Evolutionary conservation across 1,139 yeast genomes (phyloP), one percentile per base, ranked within the genome.

Genomic region (Geotrichum klebahnii): DNA sequence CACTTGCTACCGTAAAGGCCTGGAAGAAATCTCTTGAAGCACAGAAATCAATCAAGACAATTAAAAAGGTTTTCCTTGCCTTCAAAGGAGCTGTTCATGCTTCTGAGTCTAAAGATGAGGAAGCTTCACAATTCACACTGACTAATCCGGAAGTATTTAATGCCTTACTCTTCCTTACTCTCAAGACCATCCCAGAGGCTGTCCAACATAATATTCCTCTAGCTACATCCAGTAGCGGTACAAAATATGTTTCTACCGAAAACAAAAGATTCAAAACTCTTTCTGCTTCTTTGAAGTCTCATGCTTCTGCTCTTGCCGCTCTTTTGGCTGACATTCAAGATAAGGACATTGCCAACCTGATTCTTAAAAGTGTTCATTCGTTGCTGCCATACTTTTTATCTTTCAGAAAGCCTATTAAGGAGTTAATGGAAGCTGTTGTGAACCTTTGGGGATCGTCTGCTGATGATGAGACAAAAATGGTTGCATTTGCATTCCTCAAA

Each of bases 1-100:
- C 92, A 14, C 54, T 71, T 41, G 73, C 73, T 35, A 68, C 84
- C 53, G 83, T 90, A 10, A 76, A 76, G 49, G 68, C 75, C 31
- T 92, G 97, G 97, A 75, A 76, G 49, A 70, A 72, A 52, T 75
- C 77, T 51, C 71, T 89, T 55, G 66, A 66, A 10, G 60, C 62
- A 63, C 74, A 37, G 67, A 73, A 56, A 46, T 76, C 80, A 14
- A 66, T 83, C 41, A 82, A 81, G 59, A 66, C 79, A 1, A 69
- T 89, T 56, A 84, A 82, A 66, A 81, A 81, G 57, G 77, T 88
- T 37, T 77, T 83, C 20, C 75, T 81, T 58, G 97, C 97, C 0
- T 89, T 92, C 71, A 84, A 84, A 62, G 84, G 95, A 9, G 96
- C 96, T 3, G 87, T 87, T 22, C 79, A 84, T 61, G 74, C 82